These are phyloP conservation scores for Hemileccinum rubropunctum DNA, from an alignment of 768 basidiomycete genomes.

Conservation along the genomic window DNA sequence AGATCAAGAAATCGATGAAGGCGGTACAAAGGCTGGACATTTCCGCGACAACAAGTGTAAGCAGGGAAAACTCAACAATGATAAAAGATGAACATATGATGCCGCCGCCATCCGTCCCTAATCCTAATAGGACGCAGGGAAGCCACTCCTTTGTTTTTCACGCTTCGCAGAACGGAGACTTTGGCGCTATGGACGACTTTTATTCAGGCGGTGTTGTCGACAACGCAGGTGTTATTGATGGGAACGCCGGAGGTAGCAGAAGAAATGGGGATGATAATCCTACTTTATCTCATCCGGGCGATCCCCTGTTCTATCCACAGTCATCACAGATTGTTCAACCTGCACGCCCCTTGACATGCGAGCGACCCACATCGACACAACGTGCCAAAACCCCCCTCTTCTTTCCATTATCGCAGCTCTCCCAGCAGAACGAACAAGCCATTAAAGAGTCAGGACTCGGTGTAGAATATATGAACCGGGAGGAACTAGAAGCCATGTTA, in stretches of 20 bases:
- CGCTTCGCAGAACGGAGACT: slow-evolving; percentile 16
- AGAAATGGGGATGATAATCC: slow-evolving; percentile 2
- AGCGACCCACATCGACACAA: slow-evolving; percentile 5
- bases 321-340: slow-evolving; percentile 19
- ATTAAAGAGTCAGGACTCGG: slow-evolving; percentile 64
- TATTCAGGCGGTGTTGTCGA: background rate
- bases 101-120: slow-evolving; percentile 33
- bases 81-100: slow-evolving; percentile 32
- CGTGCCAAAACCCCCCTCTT: slow-evolving; percentile 30
- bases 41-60: slow-evolving; percentile 5
- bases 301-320: slow-evolving; percentile 25
- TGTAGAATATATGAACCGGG: slow-evolving; percentile 60
- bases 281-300: slow-evolving; percentile 3
- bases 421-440: slow-evolving; percentile 49
- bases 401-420: slow-evolving; percentile 60
- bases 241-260: background rate
- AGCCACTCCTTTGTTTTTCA: slow-evolving; percentile 11
- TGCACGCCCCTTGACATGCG: slow-evolving; percentile 1
- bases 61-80: slow-evolving; percentile 14
- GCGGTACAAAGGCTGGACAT: slow-evolving; percentile 33
- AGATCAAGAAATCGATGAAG: slow-evolving; percentile 39
- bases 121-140: slow-evolving; percentile 11
- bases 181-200: slow-evolving; percentile 12
- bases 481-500: slow-evolving; percentile 52
- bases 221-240: slow-evolving; percentile 1